Evolutionary conservation across 352 stramenopile genomes (phyloP), one percentile per base, ranked within the genome.

Genomic region (Thalassiosira livingstoniorum): DNA sequence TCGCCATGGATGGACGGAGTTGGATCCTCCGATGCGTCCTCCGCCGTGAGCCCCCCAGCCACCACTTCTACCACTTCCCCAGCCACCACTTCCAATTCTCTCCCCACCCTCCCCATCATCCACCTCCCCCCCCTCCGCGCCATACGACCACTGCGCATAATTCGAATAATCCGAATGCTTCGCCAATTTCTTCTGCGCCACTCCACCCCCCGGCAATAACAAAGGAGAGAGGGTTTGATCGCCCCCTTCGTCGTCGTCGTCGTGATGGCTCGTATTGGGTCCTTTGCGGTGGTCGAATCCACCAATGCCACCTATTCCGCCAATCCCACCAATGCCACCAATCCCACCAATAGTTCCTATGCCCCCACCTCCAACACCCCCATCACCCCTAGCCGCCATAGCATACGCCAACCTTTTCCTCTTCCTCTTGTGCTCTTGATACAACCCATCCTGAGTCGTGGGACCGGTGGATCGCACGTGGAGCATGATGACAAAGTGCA

Each of bases 401-500:
- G 60, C 83, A 81, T 84, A 84, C 18, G 72, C 78, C 55, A 85
- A 75, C 51, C 70, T 73, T 67, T 84, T 84, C 37, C 62, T 68
- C 42, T 87, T 86, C 25, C 73, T 64, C 53, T 69, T 80, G 25
- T 45, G 54, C n/a, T 71, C 75, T 79, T 82, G 64, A 55, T 86
- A 82, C 29, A 77, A 55, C 18, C 64, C 76, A 87, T 81, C 64
- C 75, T 78, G 55, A 65, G 70, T 77, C 29, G 61, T 75, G 34
- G 90, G 90, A 39, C 84, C 90, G 58, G 88, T 92, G 1, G 81
- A 91, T 73, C 87, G 74, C 1, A 94, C 88, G 83, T 94, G 90
- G 10, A 90, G 74, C 37, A 94, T 82, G 55, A 94, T 77, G 27
- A 92, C 31, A 66, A 90, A 80, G 70, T 94, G 90, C 29, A 88